Base-by-base conservation (phyloP, 1,284 basidiomycete genomes). In the Ustilago loliicola region DNA sequence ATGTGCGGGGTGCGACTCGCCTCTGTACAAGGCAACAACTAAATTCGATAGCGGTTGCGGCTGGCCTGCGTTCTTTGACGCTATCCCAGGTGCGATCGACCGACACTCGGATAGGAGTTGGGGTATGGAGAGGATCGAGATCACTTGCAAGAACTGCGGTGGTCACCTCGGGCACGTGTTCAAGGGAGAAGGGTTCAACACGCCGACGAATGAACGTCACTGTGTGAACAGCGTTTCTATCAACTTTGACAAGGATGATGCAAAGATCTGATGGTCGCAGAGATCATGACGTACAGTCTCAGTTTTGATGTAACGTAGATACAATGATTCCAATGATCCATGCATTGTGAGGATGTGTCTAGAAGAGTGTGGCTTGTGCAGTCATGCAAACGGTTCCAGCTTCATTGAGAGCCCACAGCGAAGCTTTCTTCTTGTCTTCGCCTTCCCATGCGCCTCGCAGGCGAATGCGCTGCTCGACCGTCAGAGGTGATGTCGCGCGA, bases 11-110 rank as follows among this genome's bases (percentile, higher is more conserved):
- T 87, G 87, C 73, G 73, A 82, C 27, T 77, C 85, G 48, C 87
- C 87, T 1, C 80, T 87, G 19, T 88, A 88, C 77, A 87, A 88
- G 88, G 94, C 93, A 81, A 90, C 89, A 34, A 95, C 94, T 76
- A 98, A 98, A 88, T 98, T 97, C 87, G 90, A 93, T 81, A 94
- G 93, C 65, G 94, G 94, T 11, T 98, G 95, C 83, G 95, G 95
- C 34, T 98, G 95, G 95, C 95, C 95, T n/a, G 95, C 95, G 0
- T 98, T 96, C 89, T 98, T 93, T 85, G 95, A 96, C 84, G 93
- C 94, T 2, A 91, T 97, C 67, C 95, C 95, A 1, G 95, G 95
- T 38, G 94, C 95, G 15, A 93, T 97, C n/a, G 89, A 87, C 62
- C 89, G 88, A 47, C 87, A 88, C 55, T 86, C 87, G 53, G 88